Percentiles rank a stretch among this genome's conserved stretches.
Evolutionary conservation across 108 stramenopile genomes (phyloP).

Genomic region (Licmophora abbreviata): DNA sequence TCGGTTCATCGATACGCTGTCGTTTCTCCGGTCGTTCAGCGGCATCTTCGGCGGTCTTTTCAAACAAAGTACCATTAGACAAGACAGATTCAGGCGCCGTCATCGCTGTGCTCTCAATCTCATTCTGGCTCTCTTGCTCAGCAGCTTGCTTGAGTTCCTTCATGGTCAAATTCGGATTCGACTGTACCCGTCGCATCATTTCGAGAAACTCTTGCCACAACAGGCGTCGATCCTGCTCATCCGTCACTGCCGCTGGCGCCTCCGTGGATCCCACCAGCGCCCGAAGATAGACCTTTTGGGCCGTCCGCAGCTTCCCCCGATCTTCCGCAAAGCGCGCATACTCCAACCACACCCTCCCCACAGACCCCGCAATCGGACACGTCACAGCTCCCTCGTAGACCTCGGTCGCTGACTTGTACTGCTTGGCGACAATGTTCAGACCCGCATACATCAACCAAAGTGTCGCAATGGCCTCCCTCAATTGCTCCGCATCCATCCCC

Average conservation of each 20-base stretch:
- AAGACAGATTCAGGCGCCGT: conserved; percentile 6
- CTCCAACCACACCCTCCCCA: conserved; percentile 69
- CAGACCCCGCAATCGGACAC: conserved; percentile 52
- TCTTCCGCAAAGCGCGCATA: conserved; percentile 76
- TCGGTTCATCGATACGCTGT: conserved; percentile 28
- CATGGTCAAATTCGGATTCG: conserved; percentile 61
- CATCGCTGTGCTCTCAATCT: neutral
- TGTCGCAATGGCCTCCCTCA: conserved; percentile 52
- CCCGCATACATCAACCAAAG: conserved; percentile 77
- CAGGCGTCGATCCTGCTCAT: conserved; percentile 52
- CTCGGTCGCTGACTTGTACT: conserved; percentile 76
- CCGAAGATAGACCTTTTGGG: conserved; percentile 70
- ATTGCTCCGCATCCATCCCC: conserved; percentile 16
- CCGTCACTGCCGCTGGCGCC: conserved; percentile 29
- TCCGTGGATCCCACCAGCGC: conserved; percentile 53
- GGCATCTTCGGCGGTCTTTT: conserved; percentile 1
- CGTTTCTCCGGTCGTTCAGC: conserved; percentile 41
- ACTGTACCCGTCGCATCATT: conserved; percentile 49
- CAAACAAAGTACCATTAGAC: neutral
- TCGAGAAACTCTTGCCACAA: conserved; percentile 81
- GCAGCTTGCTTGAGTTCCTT: conserved; percentile 52
- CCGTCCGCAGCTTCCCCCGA: conserved; percentile 46
- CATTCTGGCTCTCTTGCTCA: conserved; percentile 26
- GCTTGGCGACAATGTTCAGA: conserved; percentile 50
- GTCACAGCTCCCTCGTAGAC: conserved; percentile 72